phyloP scores from a whole-genome alignment of 495 filamentous ascomycete species.

The Ramalina intermedia region DNA sequence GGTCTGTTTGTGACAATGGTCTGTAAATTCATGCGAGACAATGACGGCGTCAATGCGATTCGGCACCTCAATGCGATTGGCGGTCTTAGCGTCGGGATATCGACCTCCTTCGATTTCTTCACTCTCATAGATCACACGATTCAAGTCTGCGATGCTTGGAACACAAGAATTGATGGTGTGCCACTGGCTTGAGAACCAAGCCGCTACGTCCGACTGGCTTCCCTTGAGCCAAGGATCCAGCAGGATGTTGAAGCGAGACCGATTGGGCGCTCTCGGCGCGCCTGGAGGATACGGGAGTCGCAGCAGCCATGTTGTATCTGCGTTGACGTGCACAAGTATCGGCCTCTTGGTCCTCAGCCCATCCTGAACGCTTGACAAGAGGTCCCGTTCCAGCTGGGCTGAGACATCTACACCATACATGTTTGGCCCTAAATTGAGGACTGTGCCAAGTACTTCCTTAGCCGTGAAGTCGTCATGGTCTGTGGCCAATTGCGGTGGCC shows the following conservation, averaged over 20 bases:
- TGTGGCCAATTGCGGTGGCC: too few relatives aligned
- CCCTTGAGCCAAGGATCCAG: constrained; percentile 43
- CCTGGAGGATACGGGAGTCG: constrained; percentile 33
- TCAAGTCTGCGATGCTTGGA: constrained; percentile 25
- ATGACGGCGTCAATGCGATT: constrained; percentile 31
- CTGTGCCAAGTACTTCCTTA: too few relatives aligned
- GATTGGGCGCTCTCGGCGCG: constrained; percentile 2
- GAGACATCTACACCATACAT: neutral
- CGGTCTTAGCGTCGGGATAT: neutral
- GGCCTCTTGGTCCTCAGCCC: constrained; percentile 27
- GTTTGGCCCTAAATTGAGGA: neutral
- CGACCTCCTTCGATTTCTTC: constrained; percentile 19
- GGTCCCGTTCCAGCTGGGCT: too few relatives aligned
- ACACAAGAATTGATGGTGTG: constrained; percentile 32
- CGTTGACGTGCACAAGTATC: constrained; percentile 41
- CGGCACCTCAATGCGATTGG: neutral
- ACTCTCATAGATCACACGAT: constrained; percentile 17
- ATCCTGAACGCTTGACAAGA: neutral
- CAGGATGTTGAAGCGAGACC: constrained; percentile 32
- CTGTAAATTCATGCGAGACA: constrained; percentile 42
- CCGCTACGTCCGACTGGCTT: constrained; percentile 35
- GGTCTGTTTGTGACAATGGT: constrained; percentile 41
- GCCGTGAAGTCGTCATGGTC: too few relatives aligned
- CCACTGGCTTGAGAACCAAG: constrained; percentile 42
- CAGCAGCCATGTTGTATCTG: constrained; percentile 43